phyloP scores from a whole-genome alignment of 306 rosid species.

The Quercus parvula region DNA sequence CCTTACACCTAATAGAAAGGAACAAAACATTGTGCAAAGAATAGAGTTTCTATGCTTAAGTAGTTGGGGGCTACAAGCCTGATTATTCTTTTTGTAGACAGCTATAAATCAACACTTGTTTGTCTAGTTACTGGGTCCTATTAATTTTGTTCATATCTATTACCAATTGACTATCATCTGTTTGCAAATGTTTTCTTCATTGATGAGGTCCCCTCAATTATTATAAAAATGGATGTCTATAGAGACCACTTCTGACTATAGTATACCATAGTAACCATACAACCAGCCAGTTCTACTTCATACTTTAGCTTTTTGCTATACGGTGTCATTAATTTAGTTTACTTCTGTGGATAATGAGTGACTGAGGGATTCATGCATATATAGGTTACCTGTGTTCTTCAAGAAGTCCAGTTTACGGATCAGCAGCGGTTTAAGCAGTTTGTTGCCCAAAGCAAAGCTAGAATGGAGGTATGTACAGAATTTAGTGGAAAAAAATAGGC shows the following conservation, averaged over 20 bases:
- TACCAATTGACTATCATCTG: background rate
- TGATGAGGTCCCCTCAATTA: background rate
- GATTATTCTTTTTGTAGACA: background rate
- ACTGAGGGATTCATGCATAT: slow-evolving; percentile 17
- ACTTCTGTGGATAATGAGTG: slow-evolving; percentile 8
- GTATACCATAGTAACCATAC: background rate
- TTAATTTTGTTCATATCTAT: background rate
- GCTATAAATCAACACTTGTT: no score
- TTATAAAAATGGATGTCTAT: background rate
- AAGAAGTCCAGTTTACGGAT: slow-evolving; percentile 93
- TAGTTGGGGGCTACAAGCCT: background rate
- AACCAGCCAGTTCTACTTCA: background rate
- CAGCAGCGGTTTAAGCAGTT: slow-evolving; percentile 97
- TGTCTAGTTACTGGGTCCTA: background rate
- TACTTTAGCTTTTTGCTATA: background rate
- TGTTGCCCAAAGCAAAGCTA: slow-evolving; percentile 90
- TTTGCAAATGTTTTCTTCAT: background rate
- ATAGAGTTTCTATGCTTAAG: background rate
- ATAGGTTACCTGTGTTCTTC: slow-evolving; percentile 79
- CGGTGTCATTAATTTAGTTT: background rate
- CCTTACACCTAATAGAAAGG: no score
- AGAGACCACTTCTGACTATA: background rate
- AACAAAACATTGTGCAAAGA: background rate
- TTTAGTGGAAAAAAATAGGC: background rate
- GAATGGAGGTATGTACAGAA: slow-evolving; percentile 79